These are phyloP conservation scores for Hemisphaericaspora xylofermentans DNA, from an alignment of 1,139 yeast genomes.

Conservation along the genomic window DNA sequence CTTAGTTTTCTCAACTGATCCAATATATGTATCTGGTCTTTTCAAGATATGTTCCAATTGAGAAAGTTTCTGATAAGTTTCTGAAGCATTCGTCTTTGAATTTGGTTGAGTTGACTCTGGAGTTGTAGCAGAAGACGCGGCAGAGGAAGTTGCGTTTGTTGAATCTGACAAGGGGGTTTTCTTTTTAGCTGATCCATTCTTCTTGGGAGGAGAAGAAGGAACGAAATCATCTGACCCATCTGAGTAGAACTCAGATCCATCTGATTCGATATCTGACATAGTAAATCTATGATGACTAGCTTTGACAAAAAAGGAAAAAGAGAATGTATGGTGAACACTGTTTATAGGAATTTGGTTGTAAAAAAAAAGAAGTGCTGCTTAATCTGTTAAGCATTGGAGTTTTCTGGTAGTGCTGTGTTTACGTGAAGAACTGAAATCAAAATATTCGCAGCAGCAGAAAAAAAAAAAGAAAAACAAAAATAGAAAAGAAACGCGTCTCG, in stretches of 20 bases:
- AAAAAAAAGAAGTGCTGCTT: not conserved
- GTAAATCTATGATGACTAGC: not conserved
- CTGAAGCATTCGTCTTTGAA: slow-evolving; percentile 46
- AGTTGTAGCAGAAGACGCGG: slow-evolving; percentile 9
- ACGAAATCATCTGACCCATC: slow-evolving; percentile 18
- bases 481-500: too few species aligned
- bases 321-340: not conserved
- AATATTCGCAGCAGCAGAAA: too few species aligned
- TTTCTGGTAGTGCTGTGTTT: too few species aligned
- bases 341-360: not conserved
- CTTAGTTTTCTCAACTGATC: slow-evolving; percentile 83
- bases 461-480: too few species aligned
- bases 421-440: too few species aligned
- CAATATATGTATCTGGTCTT: slow-evolving; percentile 97
- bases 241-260: slow-evolving; percentile 13
- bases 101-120: slow-evolving; percentile 5
- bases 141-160: slow-evolving; percentile 18
- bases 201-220: slow-evolving; percentile 11
- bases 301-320: not conserved
- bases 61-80: slow-evolving; percentile 88
- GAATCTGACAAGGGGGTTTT: slow-evolving; percentile 26
- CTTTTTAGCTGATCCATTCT: slow-evolving; percentile 6
- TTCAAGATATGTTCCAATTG: slow-evolving; percentile 94
- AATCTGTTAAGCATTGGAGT: too few species aligned
- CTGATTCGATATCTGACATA: slow-evolving; percentile 16